Evolutionary conservation across 176 grass and related monocot species (phyloP), one percentile per base, ranked within the genome.

Genomic region (Bolboschoenus planiculmis): DNA sequence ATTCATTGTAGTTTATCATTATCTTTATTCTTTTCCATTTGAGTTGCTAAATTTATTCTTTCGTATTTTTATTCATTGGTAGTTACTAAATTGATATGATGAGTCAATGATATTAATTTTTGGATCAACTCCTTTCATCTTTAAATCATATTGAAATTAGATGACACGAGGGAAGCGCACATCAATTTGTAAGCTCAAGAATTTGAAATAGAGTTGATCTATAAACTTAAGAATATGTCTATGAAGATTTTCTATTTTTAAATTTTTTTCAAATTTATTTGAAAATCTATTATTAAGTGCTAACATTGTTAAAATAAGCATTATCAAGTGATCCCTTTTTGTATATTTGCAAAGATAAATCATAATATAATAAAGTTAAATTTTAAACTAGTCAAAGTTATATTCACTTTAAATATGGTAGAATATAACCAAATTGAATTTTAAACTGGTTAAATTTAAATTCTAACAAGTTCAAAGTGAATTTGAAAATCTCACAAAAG

Each of bases 1-100:
- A 74, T 74, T 74, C 40, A 47, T 46, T 74, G 70, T 74, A 74
- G 70, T 74, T 74, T 74, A 74, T 35, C 16, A 20, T 74, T 74
- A 48, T 74, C 23, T 48, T 74, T 74, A 74, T 74, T 74, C 42
- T 74, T 74, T 48, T 53, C 70, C 70, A 74, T 74, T 74, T 30
- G 23, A 48, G 14, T 29, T 48, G 70, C 20, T 73, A 73, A 72
- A 72, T 14, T 46, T 15, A 46, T 27, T 73, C 68, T 26, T 18
- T 40, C 1, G 1, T 26, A 3, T 50, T 26, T 15, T 51, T 51
- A 16, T 27, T 29, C 23, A 13, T 73, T 39, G 18, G 23, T 47
- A 21, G n/a, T 74, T 67, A 44, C 37, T 46, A 0, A 72, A 44
- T 42, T 72, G 37, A 42, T 33, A 33, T 27, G 35, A 65, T 50